phyloP scores from a whole-genome alignment of 495 filamentous ascomycete species.

The Neurospora sp. region DNA sequence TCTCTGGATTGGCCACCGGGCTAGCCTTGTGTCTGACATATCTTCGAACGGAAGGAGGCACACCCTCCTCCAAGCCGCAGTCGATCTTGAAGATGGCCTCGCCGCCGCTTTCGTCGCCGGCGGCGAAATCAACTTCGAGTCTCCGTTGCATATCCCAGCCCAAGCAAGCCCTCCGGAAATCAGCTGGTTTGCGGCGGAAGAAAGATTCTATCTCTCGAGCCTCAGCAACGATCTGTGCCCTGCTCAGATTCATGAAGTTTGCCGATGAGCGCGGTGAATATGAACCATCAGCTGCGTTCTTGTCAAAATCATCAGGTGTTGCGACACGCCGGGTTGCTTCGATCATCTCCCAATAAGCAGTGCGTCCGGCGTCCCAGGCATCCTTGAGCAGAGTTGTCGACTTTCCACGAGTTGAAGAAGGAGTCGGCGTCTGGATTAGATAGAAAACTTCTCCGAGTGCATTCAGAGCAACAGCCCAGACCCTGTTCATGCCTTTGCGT shows the following conservation, averaged over 20 bases:
- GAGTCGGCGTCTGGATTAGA: constrained; percentile 54
- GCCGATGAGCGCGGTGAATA: constrained; percentile 40
- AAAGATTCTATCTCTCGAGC: constrained; percentile 75
- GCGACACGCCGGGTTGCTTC: constrained; percentile 65
- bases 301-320: constrained; percentile 54
- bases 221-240: constrained; percentile 60
- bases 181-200: constrained; percentile 58
- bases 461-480: constrained; percentile 84
- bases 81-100: constrained; percentile 67
- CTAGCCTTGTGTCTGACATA: constrained; percentile 13
- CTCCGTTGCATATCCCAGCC: constrained; percentile 89
- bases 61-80: constrained; percentile 52
- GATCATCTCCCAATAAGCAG: constrained; percentile 67
- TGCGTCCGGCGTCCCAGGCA: constrained; percentile 74
- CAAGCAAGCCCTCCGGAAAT: constrained; percentile 69
- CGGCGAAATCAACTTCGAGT: constrained; percentile 82
- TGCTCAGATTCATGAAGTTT: constrained; percentile 56
- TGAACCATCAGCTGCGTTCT: constrained; percentile 31
- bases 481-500: constrained; percentile 55
- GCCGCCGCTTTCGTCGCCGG: constrained; percentile 62
- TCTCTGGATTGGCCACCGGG: not conserved
- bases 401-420: constrained; percentile 27
- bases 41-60: constrained; percentile 24
- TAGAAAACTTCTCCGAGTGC: constrained; percentile 89
- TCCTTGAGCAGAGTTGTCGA: constrained; percentile 44